Conservation (phyloP, 139 green algal species). For the Mesotaenium endlicherianum region DNA sequence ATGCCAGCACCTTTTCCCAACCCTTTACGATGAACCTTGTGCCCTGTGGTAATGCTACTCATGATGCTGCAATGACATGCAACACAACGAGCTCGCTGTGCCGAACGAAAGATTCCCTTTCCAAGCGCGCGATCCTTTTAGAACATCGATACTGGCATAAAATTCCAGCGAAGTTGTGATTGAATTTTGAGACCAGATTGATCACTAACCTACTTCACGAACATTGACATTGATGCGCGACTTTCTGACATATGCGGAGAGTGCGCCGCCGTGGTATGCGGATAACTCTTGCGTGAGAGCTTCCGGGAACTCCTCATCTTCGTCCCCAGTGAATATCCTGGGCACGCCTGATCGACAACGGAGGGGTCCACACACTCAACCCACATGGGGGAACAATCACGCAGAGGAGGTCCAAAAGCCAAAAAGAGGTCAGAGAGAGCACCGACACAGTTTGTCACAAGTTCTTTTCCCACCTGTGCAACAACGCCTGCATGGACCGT, state of each 20-base stretch:
- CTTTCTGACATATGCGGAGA: conserved; percentile 17
- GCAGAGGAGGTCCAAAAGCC: not conserved
- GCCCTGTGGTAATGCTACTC: no score
- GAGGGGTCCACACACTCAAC: not conserved
- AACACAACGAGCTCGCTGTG: no score
- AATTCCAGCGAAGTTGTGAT: no score
- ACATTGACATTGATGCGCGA: conserved; percentile 52
- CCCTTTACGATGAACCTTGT: no score
- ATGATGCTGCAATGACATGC: no score
- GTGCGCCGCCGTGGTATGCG: not conserved
- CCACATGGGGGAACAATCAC: not conserved
- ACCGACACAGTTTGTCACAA: not conserved
- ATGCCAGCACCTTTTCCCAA: no score
- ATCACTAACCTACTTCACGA: conserved; percentile 36
- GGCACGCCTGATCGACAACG: conserved; percentile 10
- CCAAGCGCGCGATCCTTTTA: no score
- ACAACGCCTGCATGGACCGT: not conserved
- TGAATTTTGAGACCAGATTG: no score
- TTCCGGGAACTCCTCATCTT: not conserved
- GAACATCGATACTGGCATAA: no score
- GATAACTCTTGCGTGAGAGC: not conserved
- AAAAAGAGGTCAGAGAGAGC: not conserved
- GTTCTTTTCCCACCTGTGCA: not conserved
- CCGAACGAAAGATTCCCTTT: no score
- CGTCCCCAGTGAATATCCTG: conserved; percentile 27